Evolutionary conservation across 495 filamentous ascomycete species (phyloP).

Genomic region (Neurospora tetraspora): DNA sequence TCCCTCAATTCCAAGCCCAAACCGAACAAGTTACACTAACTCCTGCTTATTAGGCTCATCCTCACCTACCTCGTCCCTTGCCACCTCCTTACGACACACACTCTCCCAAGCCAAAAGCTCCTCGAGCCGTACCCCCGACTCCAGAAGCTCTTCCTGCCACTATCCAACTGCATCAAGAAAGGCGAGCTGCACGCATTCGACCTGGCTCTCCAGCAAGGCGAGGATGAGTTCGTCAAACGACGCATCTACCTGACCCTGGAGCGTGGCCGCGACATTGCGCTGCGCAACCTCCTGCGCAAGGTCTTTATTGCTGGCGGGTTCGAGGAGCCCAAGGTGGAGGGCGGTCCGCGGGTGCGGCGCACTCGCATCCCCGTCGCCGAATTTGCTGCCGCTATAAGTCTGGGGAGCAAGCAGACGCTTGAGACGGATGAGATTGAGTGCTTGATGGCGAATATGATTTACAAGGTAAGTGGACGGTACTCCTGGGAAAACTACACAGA

Average conservation of each 20-base stretch:
- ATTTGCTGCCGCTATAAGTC: constrained; percentile 53
- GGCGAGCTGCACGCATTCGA: constrained; percentile 83
- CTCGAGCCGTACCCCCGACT: constrained; percentile 70
- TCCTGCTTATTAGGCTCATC: constrained; percentile 51
- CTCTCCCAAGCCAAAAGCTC: constrained; percentile 60
- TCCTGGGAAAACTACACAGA: neutral
- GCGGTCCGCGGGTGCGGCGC: constrained; percentile 47
- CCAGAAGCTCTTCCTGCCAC: constrained; percentile 63
- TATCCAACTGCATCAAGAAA: constrained; percentile 64
- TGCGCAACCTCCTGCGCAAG: constrained; percentile 83
- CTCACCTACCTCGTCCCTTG: constrained; percentile 94
- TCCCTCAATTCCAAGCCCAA: neutral
- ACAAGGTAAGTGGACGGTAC: constrained; percentile 59
- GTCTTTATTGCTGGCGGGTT: constrained; percentile 77
- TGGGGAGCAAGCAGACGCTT: constrained; percentile 50
- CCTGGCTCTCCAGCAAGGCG: constrained; percentile 63
- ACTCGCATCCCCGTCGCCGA: constrained; percentile 73
- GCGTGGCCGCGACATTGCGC: constrained; percentile 76
- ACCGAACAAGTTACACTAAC: constrained; percentile 3
- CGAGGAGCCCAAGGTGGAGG: constrained; percentile 59
- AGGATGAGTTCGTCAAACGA: constrained; percentile 85
- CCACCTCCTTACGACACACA: constrained; percentile 77
- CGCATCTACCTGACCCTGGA: constrained; percentile 93
- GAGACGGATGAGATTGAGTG: constrained; percentile 95
- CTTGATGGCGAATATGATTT: constrained; percentile 86